phyloP scores from a whole-genome alignment of 495 filamentous ascomycete species.

The Bacidia rubella region DNA sequence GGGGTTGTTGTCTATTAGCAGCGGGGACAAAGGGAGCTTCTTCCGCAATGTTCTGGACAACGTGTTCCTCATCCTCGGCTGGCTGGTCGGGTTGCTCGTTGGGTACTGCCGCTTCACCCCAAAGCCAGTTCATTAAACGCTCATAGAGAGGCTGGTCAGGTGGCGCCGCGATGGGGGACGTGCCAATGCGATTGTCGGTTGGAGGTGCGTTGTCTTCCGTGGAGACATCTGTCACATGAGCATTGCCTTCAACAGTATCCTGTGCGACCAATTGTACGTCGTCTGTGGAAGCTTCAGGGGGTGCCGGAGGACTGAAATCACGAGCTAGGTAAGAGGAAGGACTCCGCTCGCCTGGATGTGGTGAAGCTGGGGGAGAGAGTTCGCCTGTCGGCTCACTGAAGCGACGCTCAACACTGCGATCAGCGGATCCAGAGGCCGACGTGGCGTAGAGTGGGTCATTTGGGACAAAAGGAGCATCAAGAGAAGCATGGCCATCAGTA shows the following conservation, averaged over 20 bases:
- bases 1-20: slow-evolving; percentile 22
- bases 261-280: too few relatives aligned
- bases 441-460: too few relatives aligned
- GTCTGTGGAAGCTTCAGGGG: too few relatives aligned
- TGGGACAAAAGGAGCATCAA: not conserved
- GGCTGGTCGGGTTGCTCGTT: slow-evolving; percentile 23
- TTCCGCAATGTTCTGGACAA: slow-evolving; percentile 41
- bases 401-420: too few relatives aligned
- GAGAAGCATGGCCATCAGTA: not conserved
- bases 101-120: slow-evolving; percentile 42
- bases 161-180: too few relatives aligned
- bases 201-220: not conserved
- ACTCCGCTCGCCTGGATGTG: too few relatives aligned
- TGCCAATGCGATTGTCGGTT: not conserved
- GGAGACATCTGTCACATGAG: not conserved
- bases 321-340: too few relatives aligned
- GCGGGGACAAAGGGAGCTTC: slow-evolving; percentile 54
- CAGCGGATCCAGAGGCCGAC: too few relatives aligned
- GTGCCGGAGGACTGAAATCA: too few relatives aligned
- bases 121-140: slow-evolving; percentile 41
- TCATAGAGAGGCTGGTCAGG: slow-evolving; percentile 3
- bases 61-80: slow-evolving; percentile 40
- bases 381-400: too few relatives aligned
- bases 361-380: too few relatives aligned
- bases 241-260: not conserved